Conservation (phyloP, 768 basidiomycete genomes). For the Boletus subcaerulescens region DNA sequence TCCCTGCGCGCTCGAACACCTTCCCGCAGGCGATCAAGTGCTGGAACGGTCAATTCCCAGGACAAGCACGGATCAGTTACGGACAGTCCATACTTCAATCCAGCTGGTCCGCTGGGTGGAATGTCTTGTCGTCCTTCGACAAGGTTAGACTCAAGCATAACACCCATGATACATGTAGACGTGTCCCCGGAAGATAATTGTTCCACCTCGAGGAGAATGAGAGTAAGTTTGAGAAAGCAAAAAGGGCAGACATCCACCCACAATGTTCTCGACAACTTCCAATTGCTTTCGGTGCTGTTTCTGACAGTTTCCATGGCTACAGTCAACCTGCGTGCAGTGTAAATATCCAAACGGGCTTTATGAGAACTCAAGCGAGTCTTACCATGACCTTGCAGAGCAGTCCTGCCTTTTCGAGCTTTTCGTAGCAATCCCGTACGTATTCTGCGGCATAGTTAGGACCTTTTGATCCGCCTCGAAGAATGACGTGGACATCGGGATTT, state of each 20-base stretch:
- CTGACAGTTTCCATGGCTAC: conserved; percentile 93
- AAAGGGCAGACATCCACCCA: conserved; percentile 35
- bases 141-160: conserved; percentile 95
- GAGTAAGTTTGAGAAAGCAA: conserved; percentile 11
- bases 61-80: conserved; percentile 90
- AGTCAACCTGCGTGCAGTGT: conserved; percentile 66
- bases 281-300: conserved; percentile 90
- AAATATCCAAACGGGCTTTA: not conserved
- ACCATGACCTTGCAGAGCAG: conserved; percentile 87
- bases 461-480: conserved; percentile 83
- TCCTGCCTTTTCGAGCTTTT: conserved; percentile 75
- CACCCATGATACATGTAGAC: conserved; percentile 74
- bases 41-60: conserved; percentile 83
- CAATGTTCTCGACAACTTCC: conserved; percentile 88
- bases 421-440: conserved; percentile 71
- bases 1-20: conserved; percentile 79
- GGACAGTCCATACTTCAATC: conserved; percentile 78
- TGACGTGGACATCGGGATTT: conserved; percentile 91
- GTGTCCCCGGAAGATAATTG: conserved; percentile 76
- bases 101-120: conserved; percentile 64
- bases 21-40: conserved; percentile 80
- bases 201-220: conserved; percentile 46
- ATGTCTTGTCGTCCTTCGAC: conserved; percentile 86
- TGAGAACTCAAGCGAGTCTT: conserved; percentile 14
- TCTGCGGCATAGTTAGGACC: conserved; percentile 89